A percentile compares a stretch with the other conserved stretches of the same genome.
Conservation (phyloP, 1,284 basidiomycete species). For the Spongispora temasekensis region DNA sequence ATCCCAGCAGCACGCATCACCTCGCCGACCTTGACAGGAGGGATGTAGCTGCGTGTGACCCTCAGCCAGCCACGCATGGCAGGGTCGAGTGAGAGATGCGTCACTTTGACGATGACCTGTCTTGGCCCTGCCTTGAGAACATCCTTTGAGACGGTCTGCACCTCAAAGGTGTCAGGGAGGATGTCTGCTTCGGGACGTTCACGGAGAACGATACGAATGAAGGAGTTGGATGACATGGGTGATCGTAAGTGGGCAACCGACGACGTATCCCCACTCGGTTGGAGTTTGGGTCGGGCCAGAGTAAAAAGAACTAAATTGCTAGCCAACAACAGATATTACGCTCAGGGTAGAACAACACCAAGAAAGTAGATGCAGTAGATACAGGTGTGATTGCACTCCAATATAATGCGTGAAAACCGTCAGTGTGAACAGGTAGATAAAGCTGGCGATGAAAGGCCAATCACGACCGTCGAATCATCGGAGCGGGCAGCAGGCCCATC, state of each 20-base stretch:
- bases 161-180: conserved; percentile 70
- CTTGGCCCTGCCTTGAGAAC: conserved; percentile 54
- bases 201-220: conserved; percentile 73
- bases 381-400: conserved; percentile 12
- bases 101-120: conserved; percentile 72
- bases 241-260: no score
- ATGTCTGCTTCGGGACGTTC: conserved; percentile 70
- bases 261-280: no score
- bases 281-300: no score
- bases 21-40: conserved; percentile 80
- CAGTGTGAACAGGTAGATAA: conserved; percentile 1
- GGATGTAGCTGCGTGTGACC: conserved; percentile 66
- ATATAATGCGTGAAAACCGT: neutral
- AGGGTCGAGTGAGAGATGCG: conserved; percentile 80
- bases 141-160: conserved; percentile 52
- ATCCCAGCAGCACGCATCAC: conserved; percentile 78
- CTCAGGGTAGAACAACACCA: conserved; percentile 5
- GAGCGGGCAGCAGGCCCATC: conserved; percentile 67
- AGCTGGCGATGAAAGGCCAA: neutral
- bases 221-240: conserved; percentile 38
- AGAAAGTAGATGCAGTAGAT: conserved; percentile 21
- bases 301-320: no score
- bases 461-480: conserved; percentile 46
- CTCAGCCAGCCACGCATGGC: conserved; percentile 85
- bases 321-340: neutral